Conservation (phyloP, 2,329 filamentous ascomycete species). For the Talaromyces sp. region DNA sequence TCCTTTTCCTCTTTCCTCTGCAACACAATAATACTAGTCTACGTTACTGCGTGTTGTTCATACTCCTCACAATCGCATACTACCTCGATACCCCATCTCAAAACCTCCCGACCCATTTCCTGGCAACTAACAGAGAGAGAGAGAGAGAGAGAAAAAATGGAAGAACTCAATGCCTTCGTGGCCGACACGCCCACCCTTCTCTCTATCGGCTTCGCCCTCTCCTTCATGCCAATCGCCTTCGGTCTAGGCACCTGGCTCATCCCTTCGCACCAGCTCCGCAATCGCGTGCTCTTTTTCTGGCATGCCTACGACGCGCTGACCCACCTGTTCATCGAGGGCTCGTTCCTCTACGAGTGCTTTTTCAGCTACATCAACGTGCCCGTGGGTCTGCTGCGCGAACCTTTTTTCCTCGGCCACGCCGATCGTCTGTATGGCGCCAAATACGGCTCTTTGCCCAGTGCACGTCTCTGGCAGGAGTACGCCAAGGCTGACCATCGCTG, state of each 20-base stretch:
- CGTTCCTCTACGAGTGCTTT: constrained; percentile 91
- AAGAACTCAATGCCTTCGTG: constrained; percentile 23
- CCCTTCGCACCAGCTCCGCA: constrained; percentile 47
- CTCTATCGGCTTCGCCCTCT: constrained; percentile 46
- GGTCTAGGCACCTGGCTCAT: constrained; percentile 52
- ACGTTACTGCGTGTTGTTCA: not conserved
- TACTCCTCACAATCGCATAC: not conserved
- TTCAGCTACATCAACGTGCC: constrained; percentile 53
- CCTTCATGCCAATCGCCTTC: constrained; percentile 47
- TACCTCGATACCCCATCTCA: not conserved
- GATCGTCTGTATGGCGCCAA: constrained; percentile 54
- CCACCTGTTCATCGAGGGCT: constrained; percentile 85
- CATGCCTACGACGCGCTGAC: constrained; percentile 88
- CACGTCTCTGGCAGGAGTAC: constrained; percentile 60
- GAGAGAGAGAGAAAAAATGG: constrained; percentile 4
- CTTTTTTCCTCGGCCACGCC: constrained; percentile 48
- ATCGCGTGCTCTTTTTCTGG: constrained; percentile 85
- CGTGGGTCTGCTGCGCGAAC: constrained; percentile 22
- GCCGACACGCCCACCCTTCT: constrained; percentile 44
- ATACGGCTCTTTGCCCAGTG: constrained; percentile 50
- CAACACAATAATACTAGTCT: not conserved
- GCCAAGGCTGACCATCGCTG: constrained; percentile 58
- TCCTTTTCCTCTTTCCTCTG: not conserved
- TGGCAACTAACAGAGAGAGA: not conserved
- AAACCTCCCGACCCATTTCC: not conserved